phyloP scores from a whole-genome alignment of 1,284 basidiomycete genomes.

The Mycosarcoma mackinlayi region DNA sequence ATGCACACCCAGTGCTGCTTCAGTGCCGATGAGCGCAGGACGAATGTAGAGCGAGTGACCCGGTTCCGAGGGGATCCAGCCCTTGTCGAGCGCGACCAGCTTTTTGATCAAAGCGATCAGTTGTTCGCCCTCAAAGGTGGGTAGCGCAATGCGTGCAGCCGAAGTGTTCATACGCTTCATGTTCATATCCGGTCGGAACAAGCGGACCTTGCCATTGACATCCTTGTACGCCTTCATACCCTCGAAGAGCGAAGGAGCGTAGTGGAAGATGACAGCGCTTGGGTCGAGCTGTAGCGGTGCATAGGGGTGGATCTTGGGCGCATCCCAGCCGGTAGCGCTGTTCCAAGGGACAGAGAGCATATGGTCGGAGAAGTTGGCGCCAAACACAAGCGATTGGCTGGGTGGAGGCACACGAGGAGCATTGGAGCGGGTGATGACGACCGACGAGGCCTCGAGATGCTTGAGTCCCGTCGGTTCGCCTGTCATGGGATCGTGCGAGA shows the following conservation, averaged over 20 bases:
- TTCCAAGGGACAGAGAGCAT: constrained; percentile 90
- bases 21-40: constrained; percentile 89
- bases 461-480: constrained; percentile 52
- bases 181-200: constrained; percentile 98
- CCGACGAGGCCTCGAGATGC: constrained; percentile 46
- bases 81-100: constrained; percentile 84
- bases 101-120: constrained; percentile 87
- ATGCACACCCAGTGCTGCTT: constrained; percentile 85
- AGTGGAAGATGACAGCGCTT: constrained; percentile 89
- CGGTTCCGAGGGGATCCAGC: constrained; percentile 90
- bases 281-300: constrained; percentile 82
- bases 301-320: constrained; percentile 85
- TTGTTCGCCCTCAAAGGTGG: constrained; percentile 83
- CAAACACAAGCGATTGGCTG: constrained; percentile 70
- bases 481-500: constrained; percentile 59
- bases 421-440: constrained; percentile 37
- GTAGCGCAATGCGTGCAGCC: constrained; percentile 77
- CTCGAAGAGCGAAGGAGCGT: constrained; percentile 89
- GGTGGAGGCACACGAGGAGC: constrained; percentile 43
- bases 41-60: constrained; percentile 90
- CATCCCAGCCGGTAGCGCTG: constrained; percentile 79
- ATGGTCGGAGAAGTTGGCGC: constrained; percentile 81
- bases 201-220: constrained; percentile 79
- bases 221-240: constrained; percentile 96
- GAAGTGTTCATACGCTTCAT: constrained; percentile 83